Conservation (phyloP, 495 filamentous ascomycete species). For the Hypoxylon crocopeplum region DNA sequence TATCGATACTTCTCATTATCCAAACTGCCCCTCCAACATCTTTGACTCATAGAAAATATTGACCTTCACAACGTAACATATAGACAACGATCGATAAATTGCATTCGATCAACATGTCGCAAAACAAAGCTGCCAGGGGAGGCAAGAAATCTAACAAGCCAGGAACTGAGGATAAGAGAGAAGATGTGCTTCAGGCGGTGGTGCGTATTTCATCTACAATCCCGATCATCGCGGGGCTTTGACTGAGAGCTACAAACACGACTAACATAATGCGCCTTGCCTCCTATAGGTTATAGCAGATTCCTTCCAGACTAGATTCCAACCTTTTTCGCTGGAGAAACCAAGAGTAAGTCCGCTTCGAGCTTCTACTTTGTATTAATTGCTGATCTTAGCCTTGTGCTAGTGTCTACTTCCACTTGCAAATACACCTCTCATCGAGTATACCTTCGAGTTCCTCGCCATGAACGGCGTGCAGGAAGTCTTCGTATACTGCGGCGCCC, state of each 20-base stretch:
- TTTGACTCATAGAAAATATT: slow-evolving; percentile 25
- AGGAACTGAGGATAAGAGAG: slow-evolving; percentile 69
- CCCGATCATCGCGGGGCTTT: slow-evolving; percentile 19
- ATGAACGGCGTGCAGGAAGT: slow-evolving; percentile 92
- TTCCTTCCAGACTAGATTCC: slow-evolving; percentile 90
- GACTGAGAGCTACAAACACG: background rate
- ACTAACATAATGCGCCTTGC: slow-evolving; percentile 26
- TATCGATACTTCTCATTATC: background rate
- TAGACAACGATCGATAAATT: background rate
- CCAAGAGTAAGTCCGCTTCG: slow-evolving; percentile 71
- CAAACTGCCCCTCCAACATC: slow-evolving; percentile 25
- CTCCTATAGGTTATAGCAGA: slow-evolving; percentile 76
- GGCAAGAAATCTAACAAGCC: slow-evolving; percentile 63
- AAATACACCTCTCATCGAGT: slow-evolving; percentile 94
- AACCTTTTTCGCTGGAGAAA: slow-evolving; percentile 84
- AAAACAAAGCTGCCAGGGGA: slow-evolving; percentile 52
- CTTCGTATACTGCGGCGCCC: slow-evolving; percentile 88
- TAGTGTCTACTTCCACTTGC: slow-evolving; percentile 94
- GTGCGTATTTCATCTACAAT: slow-evolving; percentile 52
- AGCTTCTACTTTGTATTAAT: slow-evolving; percentile 1
- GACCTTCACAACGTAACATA: slow-evolving; percentile 1
- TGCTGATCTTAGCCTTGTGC: slow-evolving; percentile 7
- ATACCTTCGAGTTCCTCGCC: slow-evolving; percentile 95
- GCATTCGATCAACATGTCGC: slow-evolving; percentile 45
- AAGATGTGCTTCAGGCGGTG: slow-evolving; percentile 90